Conservation (phyloP, 441 rosid species). For the Populus trichocarpa region DNA sequence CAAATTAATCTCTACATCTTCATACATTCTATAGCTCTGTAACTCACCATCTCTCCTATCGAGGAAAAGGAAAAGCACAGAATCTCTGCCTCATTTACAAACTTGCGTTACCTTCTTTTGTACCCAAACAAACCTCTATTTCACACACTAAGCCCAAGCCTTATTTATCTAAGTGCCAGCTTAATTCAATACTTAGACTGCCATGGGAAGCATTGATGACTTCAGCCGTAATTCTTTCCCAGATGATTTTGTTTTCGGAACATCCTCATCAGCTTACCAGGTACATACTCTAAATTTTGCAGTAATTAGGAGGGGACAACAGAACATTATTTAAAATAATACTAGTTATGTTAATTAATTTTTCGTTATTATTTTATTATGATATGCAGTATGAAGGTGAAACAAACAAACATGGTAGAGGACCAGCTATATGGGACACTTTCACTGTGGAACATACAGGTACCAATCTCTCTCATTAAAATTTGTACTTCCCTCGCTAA, state of each 20-base stretch:
- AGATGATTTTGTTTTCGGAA: not conserved
- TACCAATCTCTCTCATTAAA: not conserved
- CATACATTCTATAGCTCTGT: too few relatives aligned
- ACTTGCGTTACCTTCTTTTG: not conserved
- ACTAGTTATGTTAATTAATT: too few relatives aligned
- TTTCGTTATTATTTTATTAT: not conserved
- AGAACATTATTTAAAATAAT: too few relatives aligned
- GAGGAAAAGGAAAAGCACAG: too few relatives aligned
- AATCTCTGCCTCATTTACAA: too few relatives aligned
- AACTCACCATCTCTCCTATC: too few relatives aligned
- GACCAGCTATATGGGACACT: slow-evolving; percentile 1
- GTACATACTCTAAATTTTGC: not conserved
- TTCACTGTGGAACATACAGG: not conserved
- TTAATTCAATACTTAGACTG: not conserved
- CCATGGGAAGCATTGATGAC: not conserved
- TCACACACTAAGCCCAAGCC: not conserved
- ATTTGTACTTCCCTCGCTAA: not conserved
- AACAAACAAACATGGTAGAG: not conserved
- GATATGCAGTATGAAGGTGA: not conserved
- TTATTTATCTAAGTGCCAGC: too few relatives aligned
- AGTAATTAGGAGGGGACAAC: too few relatives aligned
- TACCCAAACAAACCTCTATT: not conserved
- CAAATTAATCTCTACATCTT: too few relatives aligned
- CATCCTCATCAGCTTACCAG: not conserved
- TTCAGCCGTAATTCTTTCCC: not conserved